Evolutionary conservation across 148 eudicot species (phyloP).

Genomic region (Salicornia ramosissima): DNA sequence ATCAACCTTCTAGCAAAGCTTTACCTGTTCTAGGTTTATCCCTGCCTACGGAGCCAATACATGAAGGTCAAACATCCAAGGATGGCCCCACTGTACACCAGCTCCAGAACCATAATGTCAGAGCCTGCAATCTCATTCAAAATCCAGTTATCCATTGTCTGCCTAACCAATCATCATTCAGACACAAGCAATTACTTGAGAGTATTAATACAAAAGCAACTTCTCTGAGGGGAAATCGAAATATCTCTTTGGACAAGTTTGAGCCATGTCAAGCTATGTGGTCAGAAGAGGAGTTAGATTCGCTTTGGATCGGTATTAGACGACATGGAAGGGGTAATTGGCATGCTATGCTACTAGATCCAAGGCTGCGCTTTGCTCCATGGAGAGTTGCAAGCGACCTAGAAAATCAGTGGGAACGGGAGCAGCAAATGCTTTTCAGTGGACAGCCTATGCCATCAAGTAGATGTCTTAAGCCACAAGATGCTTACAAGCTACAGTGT

Average conservation of each 20-base stretch:
- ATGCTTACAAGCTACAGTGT: constrained; percentile 17
- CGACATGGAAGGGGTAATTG: constrained; percentile 67
- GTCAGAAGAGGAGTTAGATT: constrained; percentile 67
- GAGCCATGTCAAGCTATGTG: constrained; percentile 33
- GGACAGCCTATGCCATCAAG: constrained; percentile 20
- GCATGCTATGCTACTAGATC: constrained; percentile 60
- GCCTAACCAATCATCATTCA: constrained; percentile 25
- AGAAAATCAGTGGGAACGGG: constrained; percentile 51
- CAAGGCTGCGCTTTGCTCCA: constrained; percentile 44
- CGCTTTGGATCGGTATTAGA: constrained; percentile 65
- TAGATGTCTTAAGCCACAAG: constrained; percentile 26
- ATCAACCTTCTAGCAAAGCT: constrained; percentile 20
- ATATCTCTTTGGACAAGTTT: constrained; percentile 29
- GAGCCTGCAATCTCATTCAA: constrained; percentile 29
- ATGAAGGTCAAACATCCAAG: constrained; percentile 22
- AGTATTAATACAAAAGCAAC: constrained; percentile 35
- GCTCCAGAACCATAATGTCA: constrained; percentile 14
- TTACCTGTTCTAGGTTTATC: constrained; percentile 27
- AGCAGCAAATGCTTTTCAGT: constrained; percentile 38
- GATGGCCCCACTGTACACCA: constrained; percentile 12
- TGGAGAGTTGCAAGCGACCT: constrained; percentile 50
- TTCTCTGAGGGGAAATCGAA: constrained; percentile 34
- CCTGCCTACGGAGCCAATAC: constrained; percentile 22
- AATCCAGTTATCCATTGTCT: constrained; percentile 24
- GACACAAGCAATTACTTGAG: constrained; percentile 44